Evolutionary conservation across 1,139 yeast genomes (phyloP), one percentile per base, ranked within the genome.

Genomic region (Arxiozyma bovina): DNA sequence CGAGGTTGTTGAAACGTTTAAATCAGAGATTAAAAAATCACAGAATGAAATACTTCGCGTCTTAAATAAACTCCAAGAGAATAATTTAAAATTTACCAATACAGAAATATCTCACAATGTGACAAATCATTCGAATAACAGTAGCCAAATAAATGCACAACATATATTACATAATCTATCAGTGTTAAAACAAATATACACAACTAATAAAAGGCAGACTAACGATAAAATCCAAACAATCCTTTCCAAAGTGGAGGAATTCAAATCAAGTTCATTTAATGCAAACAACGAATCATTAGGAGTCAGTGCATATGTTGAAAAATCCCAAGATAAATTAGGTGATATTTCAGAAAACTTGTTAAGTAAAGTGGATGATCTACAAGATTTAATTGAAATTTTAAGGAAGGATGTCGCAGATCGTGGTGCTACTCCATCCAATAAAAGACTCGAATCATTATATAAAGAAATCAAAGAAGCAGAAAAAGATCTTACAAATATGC

Each of bases 371-470:
- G 99, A 94, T 67, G 97, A 90, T 63, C 74, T 94, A 42, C 97
- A 91, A 67, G 99, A 94, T 70, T 70, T 87, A 7, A 87, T 94
- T 70, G 99, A 94, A 65, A 90, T 90, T 1, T 74, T 93, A 56
- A 77, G 97, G 57, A 84, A 89, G 61, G 99, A 91, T 70, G 96
- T 93, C 15, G 96, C 96, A 0, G 88, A 85, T 58, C 78, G 97
- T 59, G 96, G 97, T 21, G 94, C 90, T 0, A 79, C 91, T 49
- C 91, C 96, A 17, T 75, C 89, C 0, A 81, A 79, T 49, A 83
- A 85, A 58, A 96, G 90, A 64, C 72, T 93, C 43, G 83, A 79
- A 47, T 74, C 77, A 40, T 85, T 94, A 1, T 65, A 77, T 17
- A 81, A 81, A 60, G 96, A 90, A 60, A 77, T 93, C 27, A 73